A percentile compares a stretch with the other conserved stretches of the same genome.
phyloP scores from a whole-genome alignment of 2,329 filamentous ascomycete genomes.

The Fusarium nygamai region DNA sequence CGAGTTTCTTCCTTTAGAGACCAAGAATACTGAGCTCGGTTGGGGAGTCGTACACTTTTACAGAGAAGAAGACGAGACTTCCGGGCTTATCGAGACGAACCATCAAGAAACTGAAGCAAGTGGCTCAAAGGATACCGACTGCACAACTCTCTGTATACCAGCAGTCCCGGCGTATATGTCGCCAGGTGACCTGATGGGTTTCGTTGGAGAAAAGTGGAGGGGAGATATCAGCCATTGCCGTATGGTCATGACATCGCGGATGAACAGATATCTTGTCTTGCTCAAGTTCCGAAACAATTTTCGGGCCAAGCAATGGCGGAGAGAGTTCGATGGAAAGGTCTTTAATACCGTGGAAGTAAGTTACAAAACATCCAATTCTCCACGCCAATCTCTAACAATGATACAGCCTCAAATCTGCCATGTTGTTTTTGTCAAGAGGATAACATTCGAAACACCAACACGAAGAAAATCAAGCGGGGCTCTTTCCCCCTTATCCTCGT shows the following conservation, averaged over 20 bases:
- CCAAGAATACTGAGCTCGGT: slow-evolving; percentile 79
- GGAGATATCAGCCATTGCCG: slow-evolving; percentile 91
- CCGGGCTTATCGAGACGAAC: slow-evolving; percentile 56
- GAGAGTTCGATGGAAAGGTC: slow-evolving; percentile 89
- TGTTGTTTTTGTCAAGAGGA: slow-evolving; percentile 92
- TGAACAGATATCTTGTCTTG: slow-evolving; percentile 93
- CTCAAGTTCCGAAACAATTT: slow-evolving; percentile 88
- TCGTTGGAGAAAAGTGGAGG: slow-evolving; percentile 87
- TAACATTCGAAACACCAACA: slow-evolving; percentile 79
- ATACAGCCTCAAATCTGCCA: slow-evolving; percentile 87
- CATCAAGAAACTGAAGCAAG: slow-evolving; percentile 43
- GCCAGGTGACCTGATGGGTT: slow-evolving; percentile 89
- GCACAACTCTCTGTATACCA: slow-evolving; percentile 90
- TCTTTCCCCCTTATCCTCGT: slow-evolving; percentile 66
- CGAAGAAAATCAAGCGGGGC: slow-evolving; percentile 60
- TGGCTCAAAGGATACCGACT: slow-evolving; percentile 64
- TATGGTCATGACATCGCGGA: slow-evolving; percentile 88
- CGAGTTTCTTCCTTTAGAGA: slow-evolving; percentile 75
- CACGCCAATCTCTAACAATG: slow-evolving; percentile 23
- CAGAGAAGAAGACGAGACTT: slow-evolving; percentile 81
- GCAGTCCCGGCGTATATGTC: slow-evolving; percentile 95
- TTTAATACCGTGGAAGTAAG: slow-evolving; percentile 90
- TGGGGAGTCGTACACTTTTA: slow-evolving; percentile 97
- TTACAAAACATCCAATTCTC: neutral
- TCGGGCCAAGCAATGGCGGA: slow-evolving; percentile 81